A percentile compares a stretch with the other conserved stretches of the same genome.
phyloP scores from a whole-genome alignment of 192 early-diverging fungal genomes.

The Phycomyces nitens region DNA sequence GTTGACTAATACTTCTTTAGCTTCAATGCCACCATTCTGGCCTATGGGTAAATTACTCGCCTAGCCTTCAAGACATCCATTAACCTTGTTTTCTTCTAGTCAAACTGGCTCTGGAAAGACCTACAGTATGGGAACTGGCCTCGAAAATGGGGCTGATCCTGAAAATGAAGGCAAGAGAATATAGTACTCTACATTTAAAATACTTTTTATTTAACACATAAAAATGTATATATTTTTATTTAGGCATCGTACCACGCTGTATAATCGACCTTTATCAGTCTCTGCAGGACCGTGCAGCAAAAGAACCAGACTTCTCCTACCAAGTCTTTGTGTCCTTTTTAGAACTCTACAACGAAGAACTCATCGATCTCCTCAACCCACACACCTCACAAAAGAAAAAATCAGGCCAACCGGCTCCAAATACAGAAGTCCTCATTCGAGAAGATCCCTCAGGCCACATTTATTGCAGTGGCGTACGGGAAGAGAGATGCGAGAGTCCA shows the following conservation, averaged over 20 bases:
- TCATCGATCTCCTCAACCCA: slow-evolving; percentile 77
- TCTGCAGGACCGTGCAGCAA: slow-evolving; percentile 34
- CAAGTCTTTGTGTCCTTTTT: slow-evolving; percentile 81
- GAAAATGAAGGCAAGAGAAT: slow-evolving; percentile 32
- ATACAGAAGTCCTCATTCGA: slow-evolving; percentile 48
- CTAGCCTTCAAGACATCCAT: no score
- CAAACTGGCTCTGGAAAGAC: slow-evolving; percentile 95
- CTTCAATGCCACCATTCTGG: slow-evolving; percentile 93
- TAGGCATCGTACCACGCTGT: slow-evolving; percentile 72
- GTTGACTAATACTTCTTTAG: slow-evolving; percentile 35
- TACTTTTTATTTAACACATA: no score
- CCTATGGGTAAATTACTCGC: slow-evolving; percentile 62
- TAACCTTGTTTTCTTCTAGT: slow-evolving; percentile 22
- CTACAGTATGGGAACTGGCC: slow-evolving; percentile 87
- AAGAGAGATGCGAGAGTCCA: slow-evolving; percentile 65
- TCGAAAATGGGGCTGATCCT: slow-evolving; percentile 30
- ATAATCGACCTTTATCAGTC: slow-evolving; percentile 55
- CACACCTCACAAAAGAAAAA: slow-evolving; percentile 33
- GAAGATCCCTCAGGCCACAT: slow-evolving; percentile 87
- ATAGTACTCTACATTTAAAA: no score
- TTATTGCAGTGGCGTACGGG: slow-evolving; percentile 78
- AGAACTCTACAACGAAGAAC: slow-evolving; percentile 97
- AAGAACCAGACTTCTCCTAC: slow-evolving; percentile 39
- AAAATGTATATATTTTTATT: neutral
- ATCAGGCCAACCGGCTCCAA: slow-evolving; percentile 12